Percentiles rank a stretch among this genome's conserved stretches.
Conservation (phyloP, 2,329 filamentous ascomycete species). For the Hymenoscyphus infarciens region DNA sequence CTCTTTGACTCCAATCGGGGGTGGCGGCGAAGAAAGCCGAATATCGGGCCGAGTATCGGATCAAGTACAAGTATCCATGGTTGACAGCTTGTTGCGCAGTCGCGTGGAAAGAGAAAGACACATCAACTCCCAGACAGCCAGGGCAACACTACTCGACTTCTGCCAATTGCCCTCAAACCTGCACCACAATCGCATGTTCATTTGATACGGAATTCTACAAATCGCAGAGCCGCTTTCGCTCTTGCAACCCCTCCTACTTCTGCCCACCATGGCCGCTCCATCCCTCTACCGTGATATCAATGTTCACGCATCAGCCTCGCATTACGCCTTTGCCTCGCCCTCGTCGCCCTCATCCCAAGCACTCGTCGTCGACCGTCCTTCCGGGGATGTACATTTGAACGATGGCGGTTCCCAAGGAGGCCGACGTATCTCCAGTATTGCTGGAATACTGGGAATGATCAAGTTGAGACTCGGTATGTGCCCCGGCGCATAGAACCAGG, state of each 20-base stretch:
- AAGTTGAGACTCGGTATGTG: slow-evolving; percentile 82
- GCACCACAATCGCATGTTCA: background rate
- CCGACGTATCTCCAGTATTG: slow-evolving; percentile 88
- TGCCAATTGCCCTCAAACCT: background rate
- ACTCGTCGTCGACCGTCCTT: slow-evolving; percentile 85
- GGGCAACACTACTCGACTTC: background rate
- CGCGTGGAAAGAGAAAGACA: background rate
- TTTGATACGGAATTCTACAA: background rate
- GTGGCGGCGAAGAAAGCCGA: too few species aligned
- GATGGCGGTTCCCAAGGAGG: slow-evolving; percentile 72
- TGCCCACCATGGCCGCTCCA: slow-evolving; percentile 44
- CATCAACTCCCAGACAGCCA: background rate
- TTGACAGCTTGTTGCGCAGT: background rate
- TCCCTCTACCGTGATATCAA: slow-evolving; percentile 94
- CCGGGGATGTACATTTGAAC: slow-evolving; percentile 81
- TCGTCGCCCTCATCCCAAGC: slow-evolving; percentile 87
- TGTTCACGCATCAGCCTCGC: slow-evolving; percentile 83
- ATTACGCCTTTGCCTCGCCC: slow-evolving; percentile 95
- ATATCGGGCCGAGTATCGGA: too few species aligned
- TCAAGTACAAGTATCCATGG: too few species aligned
- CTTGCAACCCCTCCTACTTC: background rate
- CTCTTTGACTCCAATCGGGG: too few species aligned
- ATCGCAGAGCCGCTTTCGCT: background rate
- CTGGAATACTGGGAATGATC: slow-evolving; percentile 91
- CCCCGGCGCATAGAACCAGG: slow-evolving; percentile 16